A percentile compares a stretch with the other conserved stretches of the same genome.
phyloP scores from a whole-genome alignment of 2,329 filamentous ascomycete species.

The Cryphonectria carpinicola region DNA sequence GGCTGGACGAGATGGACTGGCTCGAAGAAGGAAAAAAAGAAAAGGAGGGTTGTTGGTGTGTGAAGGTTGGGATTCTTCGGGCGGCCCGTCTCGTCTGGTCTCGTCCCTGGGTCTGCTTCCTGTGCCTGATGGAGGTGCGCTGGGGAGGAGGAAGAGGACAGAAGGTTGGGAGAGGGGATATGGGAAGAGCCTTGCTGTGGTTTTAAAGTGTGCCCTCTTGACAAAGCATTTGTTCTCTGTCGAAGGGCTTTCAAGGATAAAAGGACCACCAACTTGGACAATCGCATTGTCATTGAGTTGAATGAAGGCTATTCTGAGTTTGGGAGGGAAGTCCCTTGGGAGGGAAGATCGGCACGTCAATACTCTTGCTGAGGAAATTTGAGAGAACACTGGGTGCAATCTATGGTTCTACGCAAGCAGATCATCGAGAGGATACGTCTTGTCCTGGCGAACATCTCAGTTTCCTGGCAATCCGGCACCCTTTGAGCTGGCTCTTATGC shows the following conservation, averaged over 20 bases:
- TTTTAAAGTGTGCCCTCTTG: neutral
- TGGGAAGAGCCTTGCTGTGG: neutral
- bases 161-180: neutral
- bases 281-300: neutral
- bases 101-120: neutral
- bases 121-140: neutral
- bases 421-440: neutral
- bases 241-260: neutral
- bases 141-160: neutral
- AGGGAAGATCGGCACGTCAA: neutral
- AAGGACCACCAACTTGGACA: neutral
- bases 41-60: neutral
- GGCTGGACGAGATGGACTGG: neutral
- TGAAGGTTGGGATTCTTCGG: neutral
- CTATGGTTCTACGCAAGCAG: neutral
- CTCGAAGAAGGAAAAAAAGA: neutral
- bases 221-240: neutral
- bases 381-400: neutral
- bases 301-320: neutral
- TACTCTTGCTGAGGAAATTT: neutral
- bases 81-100: neutral
- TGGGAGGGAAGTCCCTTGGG: neutral
- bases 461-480: no score
- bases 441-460: neutral
- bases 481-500: neutral